These are phyloP conservation scores for Neurospora hispaniola DNA, from an alignment of 495 filamentous ascomycete species.

Conservation along the genomic window DNA sequence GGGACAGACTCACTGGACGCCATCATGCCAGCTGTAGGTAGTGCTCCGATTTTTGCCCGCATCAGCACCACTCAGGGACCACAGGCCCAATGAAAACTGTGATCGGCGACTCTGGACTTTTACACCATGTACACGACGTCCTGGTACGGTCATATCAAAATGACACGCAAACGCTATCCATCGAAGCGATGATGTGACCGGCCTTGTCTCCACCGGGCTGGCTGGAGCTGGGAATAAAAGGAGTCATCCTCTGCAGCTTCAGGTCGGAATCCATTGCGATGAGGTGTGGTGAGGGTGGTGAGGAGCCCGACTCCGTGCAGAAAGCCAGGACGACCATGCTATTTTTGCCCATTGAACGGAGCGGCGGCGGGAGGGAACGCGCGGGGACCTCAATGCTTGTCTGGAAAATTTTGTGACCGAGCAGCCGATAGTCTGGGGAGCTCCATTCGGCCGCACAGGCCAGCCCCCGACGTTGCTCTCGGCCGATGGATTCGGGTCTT, in stretches of 20 bases:
- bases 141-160: background rate
- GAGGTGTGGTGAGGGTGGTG: background rate
- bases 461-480: background rate
- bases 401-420: background rate
- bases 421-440: background rate
- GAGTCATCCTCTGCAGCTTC: background rate
- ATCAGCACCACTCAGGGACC: background rate
- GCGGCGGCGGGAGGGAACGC: background rate
- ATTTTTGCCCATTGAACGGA: background rate
- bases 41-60: background rate
- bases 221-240: background rate
- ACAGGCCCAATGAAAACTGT: background rate
- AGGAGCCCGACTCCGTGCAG: background rate
- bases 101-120: background rate
- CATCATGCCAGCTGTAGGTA: background rate
- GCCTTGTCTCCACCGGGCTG: conserved; percentile 5
- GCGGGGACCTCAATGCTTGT: background rate
- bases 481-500: background rate
- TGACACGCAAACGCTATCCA: conserved; percentile 6
- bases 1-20: background rate
- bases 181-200: conserved; percentile 14
- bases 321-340: background rate
- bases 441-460: background rate
- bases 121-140: background rate
- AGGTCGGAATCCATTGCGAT: background rate